Evolutionary conservation across 2,329 filamentous ascomycete genomes (phyloP).

Genomic region (Ilyonectria mors-panacis): DNA sequence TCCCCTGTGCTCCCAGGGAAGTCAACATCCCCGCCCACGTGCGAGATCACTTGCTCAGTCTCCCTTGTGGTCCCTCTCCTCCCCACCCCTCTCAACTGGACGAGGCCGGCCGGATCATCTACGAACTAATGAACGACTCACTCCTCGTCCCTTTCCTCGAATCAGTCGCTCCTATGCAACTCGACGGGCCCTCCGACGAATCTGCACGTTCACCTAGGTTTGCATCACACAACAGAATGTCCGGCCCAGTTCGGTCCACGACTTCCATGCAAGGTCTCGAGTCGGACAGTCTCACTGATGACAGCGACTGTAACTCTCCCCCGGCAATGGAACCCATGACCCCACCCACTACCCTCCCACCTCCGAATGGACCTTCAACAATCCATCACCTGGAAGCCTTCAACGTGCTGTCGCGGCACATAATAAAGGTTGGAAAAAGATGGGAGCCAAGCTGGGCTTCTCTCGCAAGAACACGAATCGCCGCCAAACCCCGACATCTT

Average conservation of each 20-base stretch:
- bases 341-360: conserved; percentile 81
- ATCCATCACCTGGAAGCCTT: conserved; percentile 65
- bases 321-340: conserved; percentile 76
- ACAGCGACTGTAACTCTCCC: conserved; percentile 74
- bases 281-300: conserved; percentile 72
- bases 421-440: conserved; percentile 75
- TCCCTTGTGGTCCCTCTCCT: conserved; percentile 71
- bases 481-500: conserved; percentile 61
- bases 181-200: conserved; percentile 55
- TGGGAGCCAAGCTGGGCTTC: conserved; percentile 73
- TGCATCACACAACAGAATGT: conserved; percentile 58
- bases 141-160: conserved; percentile 94
- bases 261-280: conserved; percentile 64
- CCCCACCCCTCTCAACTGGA: conserved; percentile 83
- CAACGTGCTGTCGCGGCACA: conserved; percentile 69
- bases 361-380: conserved; percentile 67
- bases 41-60: conserved; percentile 81
- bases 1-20: conserved; percentile 86
- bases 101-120: conserved; percentile 87
- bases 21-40: conserved; percentile 92
- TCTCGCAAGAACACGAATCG: conserved; percentile 66
- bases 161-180: conserved; percentile 61
- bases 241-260: conserved; percentile 49
- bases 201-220: conserved; percentile 61
- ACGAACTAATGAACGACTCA: conserved; percentile 98